Percentiles rank a stretch among this genome's conserved stretches.
Evolutionary conservation across 192 early-diverging fungal species (phyloP).

Genomic region (Coemansia aciculifera): DNA sequence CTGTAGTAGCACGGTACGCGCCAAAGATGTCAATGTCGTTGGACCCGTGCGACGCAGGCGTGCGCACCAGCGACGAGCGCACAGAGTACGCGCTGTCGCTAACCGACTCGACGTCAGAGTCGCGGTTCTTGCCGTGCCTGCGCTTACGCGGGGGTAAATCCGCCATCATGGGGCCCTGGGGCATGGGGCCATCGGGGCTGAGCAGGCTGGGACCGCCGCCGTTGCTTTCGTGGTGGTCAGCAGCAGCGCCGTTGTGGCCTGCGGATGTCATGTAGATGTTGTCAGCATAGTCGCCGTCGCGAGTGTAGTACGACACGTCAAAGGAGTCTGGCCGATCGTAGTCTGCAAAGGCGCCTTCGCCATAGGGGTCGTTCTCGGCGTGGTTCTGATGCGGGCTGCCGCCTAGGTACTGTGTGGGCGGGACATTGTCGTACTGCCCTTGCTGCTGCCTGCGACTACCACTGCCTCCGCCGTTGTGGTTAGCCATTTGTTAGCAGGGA

Average conservation of each 20-base stretch:
- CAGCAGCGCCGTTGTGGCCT: constrained; percentile 9
- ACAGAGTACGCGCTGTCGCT: constrained; percentile 59
- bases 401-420: constrained; percentile 55
- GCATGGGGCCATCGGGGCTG: constrained; percentile 53
- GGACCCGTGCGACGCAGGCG: constrained; percentile 55
- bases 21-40: constrained; percentile 58
- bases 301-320: constrained; percentile 60
- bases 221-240: constrained; percentile 19
- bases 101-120: constrained; percentile 55
- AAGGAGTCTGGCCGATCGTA: constrained; percentile 58
- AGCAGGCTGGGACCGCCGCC: constrained; percentile 47
- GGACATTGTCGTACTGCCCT: constrained; percentile 48
- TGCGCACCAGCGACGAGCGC: constrained; percentile 59
- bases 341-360: constrained; percentile 46
- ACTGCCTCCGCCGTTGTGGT: constrained; percentile 27
- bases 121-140: constrained; percentile 51
- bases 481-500: constrained; percentile 27
- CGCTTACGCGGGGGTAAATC: constrained; percentile 51
- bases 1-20: constrained; percentile 46
- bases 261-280: constrained; percentile 42
- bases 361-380: constrained; percentile 52
- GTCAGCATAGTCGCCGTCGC: constrained; percentile 45
- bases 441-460: constrained; percentile 30
- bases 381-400: constrained; percentile 23
- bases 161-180: constrained; percentile 51